Conservation (phyloP, 2,329 filamentous ascomycete species). For the Rachicladosporium sp. region DNA sequence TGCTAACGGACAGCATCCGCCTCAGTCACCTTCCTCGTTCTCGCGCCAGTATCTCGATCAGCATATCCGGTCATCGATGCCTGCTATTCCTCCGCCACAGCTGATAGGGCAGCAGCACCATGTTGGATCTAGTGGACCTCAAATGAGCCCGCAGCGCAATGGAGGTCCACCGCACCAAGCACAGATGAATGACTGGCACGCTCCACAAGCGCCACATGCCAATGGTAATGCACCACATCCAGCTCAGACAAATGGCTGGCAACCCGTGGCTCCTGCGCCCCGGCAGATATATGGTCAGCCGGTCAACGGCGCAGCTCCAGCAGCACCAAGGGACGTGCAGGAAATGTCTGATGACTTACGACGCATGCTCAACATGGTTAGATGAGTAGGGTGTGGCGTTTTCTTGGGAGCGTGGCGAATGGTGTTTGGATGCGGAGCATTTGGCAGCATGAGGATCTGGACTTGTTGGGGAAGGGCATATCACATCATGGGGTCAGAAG, state of each 20-base stretch:
- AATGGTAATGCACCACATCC: too few relatives aligned
- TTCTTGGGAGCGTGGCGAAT: background rate
- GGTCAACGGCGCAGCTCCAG: background rate
- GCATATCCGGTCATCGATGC: conserved; percentile 15
- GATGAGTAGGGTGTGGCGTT: background rate
- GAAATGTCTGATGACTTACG: conserved; percentile 29
- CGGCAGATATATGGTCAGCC: background rate
- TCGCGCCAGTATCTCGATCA: conserved; percentile 23
- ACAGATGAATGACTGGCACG: too few relatives aligned
- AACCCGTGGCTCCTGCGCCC: background rate
- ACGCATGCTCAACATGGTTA: conserved; percentile 25
- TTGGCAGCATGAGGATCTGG: too few relatives aligned
- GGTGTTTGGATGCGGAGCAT: too few relatives aligned
- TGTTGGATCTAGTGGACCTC: conserved; percentile 3
- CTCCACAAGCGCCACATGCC: too few relatives aligned
- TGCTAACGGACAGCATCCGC: conserved; percentile 6
- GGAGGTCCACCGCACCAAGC: too few relatives aligned
- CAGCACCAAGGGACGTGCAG: conserved; percentile 17
- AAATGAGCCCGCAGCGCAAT: background rate
- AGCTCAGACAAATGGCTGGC: too few relatives aligned
- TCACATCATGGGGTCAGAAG: background rate
- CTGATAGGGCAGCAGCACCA: conserved; percentile 3
- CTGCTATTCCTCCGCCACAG: conserved; percentile 7
- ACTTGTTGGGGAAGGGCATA: too few relatives aligned
- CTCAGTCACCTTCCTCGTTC: conserved; percentile 14